A percentile compares a stretch with the other conserved stretches of the same genome.
These are phyloP conservation scores for Nitzschia putrida DNA, from an alignment of 108 stramenopile species.

Conservation along the genomic window DNA sequence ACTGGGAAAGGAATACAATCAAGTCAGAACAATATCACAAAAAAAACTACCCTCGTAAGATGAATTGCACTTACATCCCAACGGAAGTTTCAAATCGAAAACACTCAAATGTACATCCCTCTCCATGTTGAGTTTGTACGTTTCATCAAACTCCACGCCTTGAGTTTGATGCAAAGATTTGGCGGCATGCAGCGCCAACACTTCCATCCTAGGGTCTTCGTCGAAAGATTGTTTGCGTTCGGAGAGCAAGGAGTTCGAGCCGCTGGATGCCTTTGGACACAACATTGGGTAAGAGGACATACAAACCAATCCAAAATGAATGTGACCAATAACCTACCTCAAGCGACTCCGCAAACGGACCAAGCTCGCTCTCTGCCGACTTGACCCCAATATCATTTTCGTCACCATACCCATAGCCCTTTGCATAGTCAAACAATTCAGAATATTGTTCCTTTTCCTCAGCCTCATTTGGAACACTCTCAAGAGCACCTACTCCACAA, in stretches of 20 bases:
- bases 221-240: slow-evolving; percentile 16
- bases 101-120: slow-evolving; percentile 69
- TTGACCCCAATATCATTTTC: too few relatives aligned
- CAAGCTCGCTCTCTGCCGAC: too few relatives aligned
- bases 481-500: not conserved
- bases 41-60: not conserved
- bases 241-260: slow-evolving; percentile 2
- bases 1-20: not conserved
- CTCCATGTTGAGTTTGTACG: slow-evolving; percentile 50
- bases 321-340: not conserved
- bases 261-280: not conserved
- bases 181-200: slow-evolving; percentile 58
- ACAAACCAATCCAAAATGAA: not conserved
- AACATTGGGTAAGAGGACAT: not conserved
- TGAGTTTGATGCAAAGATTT: slow-evolving; percentile 60
- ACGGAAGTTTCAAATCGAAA: slow-evolving; percentile 60
- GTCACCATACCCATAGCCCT: not conserved
- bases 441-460: not conserved
- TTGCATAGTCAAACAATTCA: not conserved
- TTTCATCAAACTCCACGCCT: slow-evolving; percentile 66
- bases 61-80: slow-evolving; percentile 61
- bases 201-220: slow-evolving; percentile 23
- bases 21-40: not conserved
- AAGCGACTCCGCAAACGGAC: too few relatives aligned
- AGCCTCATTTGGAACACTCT: not conserved